These are phyloP conservation scores for Fusarium brevicatenulatum DNA, from an alignment of 2,329 filamentous ascomycete species.

Conservation along the genomic window DNA sequence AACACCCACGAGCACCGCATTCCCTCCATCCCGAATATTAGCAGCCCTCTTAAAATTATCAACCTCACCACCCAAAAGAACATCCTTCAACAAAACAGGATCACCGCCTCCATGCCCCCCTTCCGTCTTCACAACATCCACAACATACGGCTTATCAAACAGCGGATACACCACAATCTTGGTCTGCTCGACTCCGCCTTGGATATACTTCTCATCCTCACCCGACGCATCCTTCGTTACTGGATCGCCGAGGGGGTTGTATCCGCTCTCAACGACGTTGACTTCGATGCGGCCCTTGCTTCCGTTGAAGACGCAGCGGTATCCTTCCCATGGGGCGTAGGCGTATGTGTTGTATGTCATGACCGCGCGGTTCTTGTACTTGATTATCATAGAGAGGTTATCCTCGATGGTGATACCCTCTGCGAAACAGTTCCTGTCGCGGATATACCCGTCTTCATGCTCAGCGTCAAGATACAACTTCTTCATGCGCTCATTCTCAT, in stretches of 20 bases:
- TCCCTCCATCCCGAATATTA: conserved; percentile 66
- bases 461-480: conserved; percentile 70
- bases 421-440: conserved; percentile 70
- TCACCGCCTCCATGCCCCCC: conserved; percentile 71
- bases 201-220: conserved; percentile 31
- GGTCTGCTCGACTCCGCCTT: conserved; percentile 46
- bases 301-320: conserved; percentile 67
- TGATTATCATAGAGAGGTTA: conserved; percentile 68
- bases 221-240: conserved; percentile 58
- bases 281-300: conserved; percentile 68
- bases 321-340: conserved; percentile 71
- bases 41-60: conserved; percentile 64
- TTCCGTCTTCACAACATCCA: conserved; percentile 61
- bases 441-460: conserved; percentile 69
- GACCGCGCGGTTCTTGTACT: conserved; percentile 65
- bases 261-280: conserved; percentile 70
- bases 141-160: conserved; percentile 66
- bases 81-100: conserved; percentile 61
- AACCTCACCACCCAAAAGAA: conserved; percentile 62
- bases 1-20: conserved; percentile 68
- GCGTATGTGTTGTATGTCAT: conserved; percentile 69
- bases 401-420: conserved; percentile 73
- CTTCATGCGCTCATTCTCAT: conserved; percentile 62
- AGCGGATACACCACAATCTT: conserved; percentile 62
- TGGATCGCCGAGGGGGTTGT: conserved; percentile 67